Conservation (phyloP, 805 yeast species). For the Henningerozyma blattae region DNA sequence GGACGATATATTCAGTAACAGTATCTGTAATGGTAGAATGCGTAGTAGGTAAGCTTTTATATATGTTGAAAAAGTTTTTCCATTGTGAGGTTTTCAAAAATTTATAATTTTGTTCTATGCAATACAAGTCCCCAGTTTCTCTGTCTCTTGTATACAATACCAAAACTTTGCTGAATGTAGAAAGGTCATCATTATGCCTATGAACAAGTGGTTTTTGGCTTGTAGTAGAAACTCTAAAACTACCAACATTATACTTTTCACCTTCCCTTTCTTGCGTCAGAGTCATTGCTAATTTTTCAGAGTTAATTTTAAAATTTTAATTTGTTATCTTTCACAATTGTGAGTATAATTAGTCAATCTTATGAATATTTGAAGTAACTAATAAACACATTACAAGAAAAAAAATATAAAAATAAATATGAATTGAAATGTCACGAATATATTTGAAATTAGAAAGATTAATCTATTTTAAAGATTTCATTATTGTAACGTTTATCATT, state of each 20-base stretch:
- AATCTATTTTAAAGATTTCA: too few relatives aligned
- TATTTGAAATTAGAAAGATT: too few relatives aligned
- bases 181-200: slow-evolving; percentile 11
- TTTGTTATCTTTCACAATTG: too few relatives aligned
- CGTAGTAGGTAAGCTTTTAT: slow-evolving; percentile 3
- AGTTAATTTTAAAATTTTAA: too few relatives aligned
- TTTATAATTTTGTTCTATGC: slow-evolving; percentile 24
- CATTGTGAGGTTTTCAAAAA: slow-evolving; percentile 22
- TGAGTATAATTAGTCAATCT: too few relatives aligned
- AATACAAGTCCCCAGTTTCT: slow-evolving; percentile 8
- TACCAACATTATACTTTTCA: not conserved
- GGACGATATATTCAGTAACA: slow-evolving; percentile 12
- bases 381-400: too few relatives aligned
- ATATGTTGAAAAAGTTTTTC: slow-evolving; percentile 10
- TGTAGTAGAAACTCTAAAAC: not conserved
- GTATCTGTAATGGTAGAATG: slow-evolving; percentile 4
- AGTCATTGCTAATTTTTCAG: too few relatives aligned
- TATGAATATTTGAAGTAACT: too few relatives aligned
- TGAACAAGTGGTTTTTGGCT: slow-evolving; percentile 13
- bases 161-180: slow-evolving; percentile 29
- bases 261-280: not conserved
- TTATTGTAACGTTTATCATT: too few relatives aligned
- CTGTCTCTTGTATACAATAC: slow-evolving; percentile 27
- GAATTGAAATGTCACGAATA: too few relatives aligned
- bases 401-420: too few relatives aligned